Base-by-base conservation (phyloP, 225 moss, liverwort and hornwort species). In the Asterella californica region DNA sequence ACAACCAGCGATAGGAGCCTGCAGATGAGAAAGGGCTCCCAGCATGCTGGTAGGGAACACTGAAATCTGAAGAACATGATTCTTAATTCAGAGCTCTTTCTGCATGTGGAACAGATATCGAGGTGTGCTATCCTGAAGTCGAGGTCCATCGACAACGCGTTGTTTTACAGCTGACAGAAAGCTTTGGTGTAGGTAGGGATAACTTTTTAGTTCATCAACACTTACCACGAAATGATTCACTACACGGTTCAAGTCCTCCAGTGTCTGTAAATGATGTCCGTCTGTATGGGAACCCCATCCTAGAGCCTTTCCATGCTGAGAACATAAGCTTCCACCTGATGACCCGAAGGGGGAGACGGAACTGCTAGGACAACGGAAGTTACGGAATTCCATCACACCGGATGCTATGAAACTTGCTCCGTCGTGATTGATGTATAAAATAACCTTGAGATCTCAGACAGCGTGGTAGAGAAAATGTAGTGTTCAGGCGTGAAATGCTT, bases 191-290 rank as follows among this genome's bases (percentile, higher is more conserved):
- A 29, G 30, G 18, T 54, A 47, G 48, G 69, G 15, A 22, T 70
- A 42, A 74, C 32, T 48, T 54, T 21, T 74, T 52, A 52, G 17
- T 50, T 52, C 48, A 79, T 79, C 82, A 76, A 69, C 79, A 79
- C 82, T 82, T 67, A 74, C 82, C 79, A 32, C 49, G 48, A 53
- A 33, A 50, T 79, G 68, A 82, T 78, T 52, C 60, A 38, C 32
- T 72, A 66, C 46, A 76, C 64, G 54, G 80, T 68, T 80, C 65
- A 71, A 57, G 72, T 80, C 75, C 84, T 62, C 81, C 81, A 73
- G 57, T 68, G 71, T 15, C 27, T 71, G 32, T 48, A 24, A 47
- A 25, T 70, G 81, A 63, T 69, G 75, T 77, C 78, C 36, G 69
- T 74, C 38, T 60, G 73, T 74, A n/a, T 59, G 42, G 19, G 46